These are phyloP conservation scores for Teunomyces lycoperdinae DNA, from an alignment of 805 yeast species.

Conservation along the genomic window DNA sequence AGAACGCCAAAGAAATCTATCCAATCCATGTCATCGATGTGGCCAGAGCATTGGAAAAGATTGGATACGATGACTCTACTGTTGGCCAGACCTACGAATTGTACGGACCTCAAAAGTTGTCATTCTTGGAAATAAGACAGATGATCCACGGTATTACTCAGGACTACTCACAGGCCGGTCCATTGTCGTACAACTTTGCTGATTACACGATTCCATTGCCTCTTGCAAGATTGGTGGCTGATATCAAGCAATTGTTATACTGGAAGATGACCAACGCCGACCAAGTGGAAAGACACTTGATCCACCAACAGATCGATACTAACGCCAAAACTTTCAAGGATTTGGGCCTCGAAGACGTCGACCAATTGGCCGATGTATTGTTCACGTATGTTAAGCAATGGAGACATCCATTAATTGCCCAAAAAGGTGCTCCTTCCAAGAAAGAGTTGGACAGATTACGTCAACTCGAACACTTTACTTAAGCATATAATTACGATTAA, in stretches of 20 bases:
- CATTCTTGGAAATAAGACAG: slow-evolving; percentile 62
- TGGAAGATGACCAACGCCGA: slow-evolving; percentile 63
- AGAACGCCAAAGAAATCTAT: slow-evolving; percentile 56
- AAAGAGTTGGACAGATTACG: slow-evolving; percentile 43
- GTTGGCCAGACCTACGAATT: slow-evolving; percentile 74
- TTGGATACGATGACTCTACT: slow-evolving; percentile 80
- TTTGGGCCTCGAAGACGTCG: slow-evolving; percentile 53
- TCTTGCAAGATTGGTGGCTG: slow-evolving; percentile 45
- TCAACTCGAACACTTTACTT: slow-evolving; percentile 44
- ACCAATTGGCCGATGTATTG: slow-evolving; percentile 43
- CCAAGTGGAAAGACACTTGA: slow-evolving; percentile 67
- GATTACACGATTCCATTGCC: slow-evolving; percentile 45
- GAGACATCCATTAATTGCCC: slow-evolving; percentile 50
- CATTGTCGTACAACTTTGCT: slow-evolving; percentile 41
- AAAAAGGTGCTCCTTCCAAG: slow-evolving; percentile 41
- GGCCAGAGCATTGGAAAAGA: slow-evolving; percentile 72
- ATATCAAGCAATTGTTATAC: slow-evolving; percentile 39
- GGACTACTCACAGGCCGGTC: slow-evolving; percentile 44
- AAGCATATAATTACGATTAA: slow-evolving; percentile 2
- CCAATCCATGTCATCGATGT: slow-evolving; percentile 81
- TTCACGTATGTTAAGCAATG: slow-evolving; percentile 46
- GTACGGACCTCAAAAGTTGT: slow-evolving; percentile 64
- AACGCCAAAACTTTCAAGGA: slow-evolving; percentile 64
- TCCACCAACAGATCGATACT: slow-evolving; percentile 62
- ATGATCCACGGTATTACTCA: slow-evolving; percentile 64